A percentile compares a stretch with the other conserved stretches of the same genome.
Evolutionary conservation across 805 yeast species (phyloP).

Genomic region (Metschnikowia santaceciliae): DNA sequence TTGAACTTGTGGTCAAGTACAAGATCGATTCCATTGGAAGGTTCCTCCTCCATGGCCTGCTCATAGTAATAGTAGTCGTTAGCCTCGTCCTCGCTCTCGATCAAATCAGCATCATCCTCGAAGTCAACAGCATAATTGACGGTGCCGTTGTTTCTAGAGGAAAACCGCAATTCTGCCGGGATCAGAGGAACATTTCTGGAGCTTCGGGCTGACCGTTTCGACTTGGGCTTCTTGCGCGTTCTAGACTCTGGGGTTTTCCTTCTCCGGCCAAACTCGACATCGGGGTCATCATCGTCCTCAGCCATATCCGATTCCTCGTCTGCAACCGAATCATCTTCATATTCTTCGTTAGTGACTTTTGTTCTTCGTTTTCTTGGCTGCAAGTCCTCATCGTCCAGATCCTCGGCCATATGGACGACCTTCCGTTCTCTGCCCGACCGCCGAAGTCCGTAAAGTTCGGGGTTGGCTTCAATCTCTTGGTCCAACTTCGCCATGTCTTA

Average conservation of each 20-base stretch:
- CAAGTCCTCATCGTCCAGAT: slow-evolving; percentile 31
- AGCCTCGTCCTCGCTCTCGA: slow-evolving; percentile 41
- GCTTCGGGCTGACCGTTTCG: slow-evolving; percentile 7
- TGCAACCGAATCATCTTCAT: slow-evolving; percentile 14
- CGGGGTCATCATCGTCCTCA: slow-evolving; percentile 20
- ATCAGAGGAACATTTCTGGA: slow-evolving; percentile 20
- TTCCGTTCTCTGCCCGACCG: slow-evolving; percentile 65
- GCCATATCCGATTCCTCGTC: slow-evolving; percentile 14
- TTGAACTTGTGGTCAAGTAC: slow-evolving; percentile 40
- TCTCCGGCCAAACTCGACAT: slow-evolving; percentile 19
- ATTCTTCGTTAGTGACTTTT: slow-evolving; percentile 13
- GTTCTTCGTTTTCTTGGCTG: slow-evolving; percentile 13
- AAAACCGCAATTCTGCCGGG: slow-evolving; percentile 60
- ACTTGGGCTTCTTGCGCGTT: slow-evolving; percentile 12
- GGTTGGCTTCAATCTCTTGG: slow-evolving; percentile 40
- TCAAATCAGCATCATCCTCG: slow-evolving; percentile 51
- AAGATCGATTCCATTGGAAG: slow-evolving; percentile 33
- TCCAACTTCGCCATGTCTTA: slow-evolving; percentile 12
- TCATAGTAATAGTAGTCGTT: slow-evolving; percentile 33
- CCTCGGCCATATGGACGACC: slow-evolving; percentile 30
- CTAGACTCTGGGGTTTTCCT: slow-evolving; percentile 14
- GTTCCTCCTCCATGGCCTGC: slow-evolving; percentile 30
- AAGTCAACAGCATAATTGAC: slow-evolving; percentile 76
- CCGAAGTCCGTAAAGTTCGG: slow-evolving; percentile 80
- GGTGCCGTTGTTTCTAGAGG: slow-evolving; percentile 63